A percentile compares a stretch with the other conserved stretches of the same genome.
Evolutionary conservation across 2,329 filamentous ascomycete species (phyloP).

Genomic region (Incumbomyces lentus): DNA sequence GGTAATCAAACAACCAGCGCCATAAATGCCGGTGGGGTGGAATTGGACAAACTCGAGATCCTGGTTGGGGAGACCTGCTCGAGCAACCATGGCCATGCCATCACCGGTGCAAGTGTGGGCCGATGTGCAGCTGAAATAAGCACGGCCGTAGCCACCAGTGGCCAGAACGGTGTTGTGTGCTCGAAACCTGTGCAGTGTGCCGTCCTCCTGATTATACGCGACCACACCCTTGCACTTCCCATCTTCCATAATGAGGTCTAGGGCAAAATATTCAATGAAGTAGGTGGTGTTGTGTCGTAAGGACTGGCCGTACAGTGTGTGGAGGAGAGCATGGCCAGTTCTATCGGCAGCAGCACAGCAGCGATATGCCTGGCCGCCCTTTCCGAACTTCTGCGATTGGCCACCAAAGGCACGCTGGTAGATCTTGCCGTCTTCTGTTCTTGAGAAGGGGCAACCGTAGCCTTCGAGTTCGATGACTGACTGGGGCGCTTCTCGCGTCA

Average conservation of each 20-base stretch:
- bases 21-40: constrained; percentile 98
- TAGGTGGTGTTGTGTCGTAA: constrained; percentile 98
- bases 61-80: constrained; percentile 95
- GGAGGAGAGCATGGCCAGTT: constrained; percentile 92
- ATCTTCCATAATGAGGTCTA: constrained; percentile 95
- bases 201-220: constrained; percentile 97
- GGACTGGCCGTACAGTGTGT: constrained; percentile 97
- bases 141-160: constrained; percentile 92
- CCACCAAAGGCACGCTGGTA: constrained; percentile 99
- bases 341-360: constrained; percentile 93
- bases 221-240: constrained; percentile 93
- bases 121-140: constrained; percentile 97
- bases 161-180: constrained; percentile 94
- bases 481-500: constrained; percentile 45
- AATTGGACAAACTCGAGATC: constrained; percentile 99
- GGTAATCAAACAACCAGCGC: constrained; percentile 93
- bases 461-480: constrained; percentile 65
- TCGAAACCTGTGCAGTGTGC: constrained; percentile 92
- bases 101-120: constrained; percentile 98
- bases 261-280: constrained; percentile 98
- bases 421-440: constrained; percentile 93
- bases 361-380: constrained; percentile 95
- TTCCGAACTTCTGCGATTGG: constrained; percentile 87
- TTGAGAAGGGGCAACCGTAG: constrained; percentile 85
- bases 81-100: constrained; percentile 98